These are phyloP conservation scores for Dothideomycetes sp. DNA, from an alignment of 2,329 filamentous ascomycete genomes.

Conservation along the genomic window DNA sequence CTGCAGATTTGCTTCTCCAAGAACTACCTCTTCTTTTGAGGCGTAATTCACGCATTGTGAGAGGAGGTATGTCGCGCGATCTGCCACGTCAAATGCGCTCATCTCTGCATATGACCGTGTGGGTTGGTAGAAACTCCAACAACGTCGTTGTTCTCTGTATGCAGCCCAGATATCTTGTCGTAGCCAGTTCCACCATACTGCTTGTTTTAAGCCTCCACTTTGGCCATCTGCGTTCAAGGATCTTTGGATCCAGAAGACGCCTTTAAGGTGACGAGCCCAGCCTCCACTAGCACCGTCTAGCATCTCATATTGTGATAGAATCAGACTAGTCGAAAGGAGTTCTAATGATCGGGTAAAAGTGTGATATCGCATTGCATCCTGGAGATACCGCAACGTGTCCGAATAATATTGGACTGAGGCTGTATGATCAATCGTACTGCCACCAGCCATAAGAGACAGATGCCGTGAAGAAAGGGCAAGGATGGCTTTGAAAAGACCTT, in stretches of 20 bases:
- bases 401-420: slow-evolving; percentile 47
- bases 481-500: slow-evolving; percentile 49
- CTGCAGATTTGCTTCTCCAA: slow-evolving; percentile 33
- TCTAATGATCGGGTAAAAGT: slow-evolving; percentile 51
- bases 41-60: slow-evolving; percentile 51
- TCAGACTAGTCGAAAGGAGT: slow-evolving; percentile 49
- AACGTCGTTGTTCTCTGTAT: slow-evolving; percentile 48
- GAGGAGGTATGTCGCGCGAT: slow-evolving; percentile 46
- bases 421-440: slow-evolving; percentile 22
- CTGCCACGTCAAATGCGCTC: slow-evolving; percentile 45
- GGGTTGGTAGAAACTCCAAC: slow-evolving; percentile 51
- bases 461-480: slow-evolving; percentile 48
- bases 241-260: slow-evolving; percentile 58
- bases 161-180: slow-evolving; percentile 59
- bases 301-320: slow-evolving; percentile 59
- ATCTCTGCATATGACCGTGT: slow-evolving; percentile 41
- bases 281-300: slow-evolving; percentile 48
- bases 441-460: slow-evolving; percentile 24
- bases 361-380: slow-evolving; percentile 49
- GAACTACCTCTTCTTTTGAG: slow-evolving; percentile 41
- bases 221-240: slow-evolving; percentile 53
- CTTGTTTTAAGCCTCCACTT: slow-evolving; percentile 46
- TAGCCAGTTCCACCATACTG: slow-evolving; percentile 59
- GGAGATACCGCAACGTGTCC: slow-evolving; percentile 53
- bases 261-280: slow-evolving; percentile 56